Percentiles rank a stretch among this genome's conserved stretches.
Conservation (phyloP, 2,329 filamentous ascomycete species). For the Fusarium hostae region DNA sequence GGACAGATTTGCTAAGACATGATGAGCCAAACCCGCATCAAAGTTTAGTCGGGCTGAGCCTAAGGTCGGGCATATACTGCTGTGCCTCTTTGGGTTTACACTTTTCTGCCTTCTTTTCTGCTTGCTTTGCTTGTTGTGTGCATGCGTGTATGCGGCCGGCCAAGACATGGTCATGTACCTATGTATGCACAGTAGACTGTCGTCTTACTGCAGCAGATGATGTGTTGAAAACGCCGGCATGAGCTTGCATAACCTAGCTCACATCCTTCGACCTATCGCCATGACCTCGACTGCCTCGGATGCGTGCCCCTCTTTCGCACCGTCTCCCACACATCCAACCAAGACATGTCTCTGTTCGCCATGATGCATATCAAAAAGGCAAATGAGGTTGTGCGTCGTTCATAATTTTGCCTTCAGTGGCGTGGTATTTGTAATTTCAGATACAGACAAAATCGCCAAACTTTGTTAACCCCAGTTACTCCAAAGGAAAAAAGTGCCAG, state of each 20-base stretch:
- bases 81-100: slow-evolving; percentile 4
- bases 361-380: background rate
- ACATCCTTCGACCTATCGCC: slow-evolving; percentile 30
- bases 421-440: slow-evolving; percentile 42
- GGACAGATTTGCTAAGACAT: slow-evolving; percentile 9
- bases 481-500: slow-evolving; percentile 39
- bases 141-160: slow-evolving; percentile 26
- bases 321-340: slow-evolving; percentile 7
- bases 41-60: slow-evolving; percentile 37
- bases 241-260: slow-evolving; percentile 27
- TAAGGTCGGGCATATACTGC: slow-evolving; percentile 37
- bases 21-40: slow-evolving; percentile 7
- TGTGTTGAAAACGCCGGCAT: slow-evolving; percentile 28
- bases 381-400: slow-evolving; percentile 11
- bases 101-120: slow-evolving; percentile 15
- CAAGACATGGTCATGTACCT: slow-evolving; percentile 9
- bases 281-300: slow-evolving; percentile 17
- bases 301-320: slow-evolving; percentile 30
- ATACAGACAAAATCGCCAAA: slow-evolving; percentile 36
- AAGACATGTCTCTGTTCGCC: background rate
- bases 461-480: slow-evolving; percentile 41
- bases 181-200: slow-evolving; percentile 10
- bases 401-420: slow-evolving; percentile 38
- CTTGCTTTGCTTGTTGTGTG: slow-evolving; percentile 27
- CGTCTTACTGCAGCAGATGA: slow-evolving; percentile 38